Base-by-base conservation (phyloP, 805 yeast species). In the Diddensiella santjacobensis region DNA sequence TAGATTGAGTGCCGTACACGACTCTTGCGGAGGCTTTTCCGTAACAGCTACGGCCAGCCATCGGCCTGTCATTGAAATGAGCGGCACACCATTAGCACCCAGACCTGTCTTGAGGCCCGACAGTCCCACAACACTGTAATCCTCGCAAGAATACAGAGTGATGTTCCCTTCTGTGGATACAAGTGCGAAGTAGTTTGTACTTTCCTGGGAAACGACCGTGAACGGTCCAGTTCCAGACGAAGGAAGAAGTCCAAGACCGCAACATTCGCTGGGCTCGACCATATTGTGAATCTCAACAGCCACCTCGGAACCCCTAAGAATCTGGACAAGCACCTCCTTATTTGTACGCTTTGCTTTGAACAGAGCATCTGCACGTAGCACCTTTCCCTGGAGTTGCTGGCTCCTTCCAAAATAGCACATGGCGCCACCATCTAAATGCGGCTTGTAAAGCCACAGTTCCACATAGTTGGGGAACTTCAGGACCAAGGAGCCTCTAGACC, bases 1-100 rank as follows among this genome's bases (percentile, higher is more conserved):
- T 31, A 79, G 58, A 51, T 68, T 69, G 18, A 78, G 70, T 0
- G 78, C 74, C 0, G 81, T 59, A 13, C 38, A 50, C n/a, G 41
- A 23, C 39, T 41, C 6, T 35, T n/a, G 50, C 35, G 26, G 6
- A 20, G 15, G 24, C 23, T 59, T 54, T 52, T 61, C 59, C 57
- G 73, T 77, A 10, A 54, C 50, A 10, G 71, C 67, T 53, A 71
- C 75, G 4, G 71, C 75, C 18, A 79, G 57, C 79, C 80, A 76
- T 38, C 71, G 64, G 5, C 75, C 80, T 31, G 69, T 68, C 1
- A 78, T 40, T 55, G 78, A 83, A 54, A 72, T 72, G 1, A 79
- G 71, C 1, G 81, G 75, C 24, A 53, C 47, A 10, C 63, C 66
- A 43, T 71, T 73, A 6, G 49, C 29, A 17, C 40, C 45, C 17